Base-by-base conservation (phyloP, 148 eudicot genomes). In the Vaccinium myrtillus region DNA sequence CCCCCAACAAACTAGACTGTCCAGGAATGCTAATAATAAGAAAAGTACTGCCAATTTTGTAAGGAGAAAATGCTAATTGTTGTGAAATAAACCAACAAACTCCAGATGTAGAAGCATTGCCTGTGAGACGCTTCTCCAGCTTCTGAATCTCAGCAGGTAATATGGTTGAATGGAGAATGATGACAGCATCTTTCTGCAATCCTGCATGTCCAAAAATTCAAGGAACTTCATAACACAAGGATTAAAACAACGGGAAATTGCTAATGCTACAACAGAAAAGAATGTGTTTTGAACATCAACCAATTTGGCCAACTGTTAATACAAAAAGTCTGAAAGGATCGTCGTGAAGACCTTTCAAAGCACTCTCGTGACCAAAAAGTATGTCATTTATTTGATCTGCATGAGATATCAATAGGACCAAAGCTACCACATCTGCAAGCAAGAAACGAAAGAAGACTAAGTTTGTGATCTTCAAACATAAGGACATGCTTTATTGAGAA, bases 51-150 rank as follows among this genome's bases (percentile, higher is more conserved):
- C 14, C 25, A 65, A 36, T 7, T 56, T 80, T 16, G 36, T 54
- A 49, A 27, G 19, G n/a, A 19, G 6, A 32, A 71, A 39, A 82
- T 30, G 25, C 63, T 14, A 39, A 16, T 69, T 46, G 11, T 39
- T 32, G 21, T 19, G 12, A 18, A 74, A 11, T 14, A 27, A 81
- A 73, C 61, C 8, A 48, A 54, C 11, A 75, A 59, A 14, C 32
- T 32, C 8, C 75, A 84, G 79, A 50, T 61, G 36, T 77, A 23
- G 78, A 56, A 69, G 43, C 74, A 30, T 82, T 88, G 78, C 99
- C 99, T 89, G 91, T 84, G 67, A 96, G 91, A 86, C 67, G 87
- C 74, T 88, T 91, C 90, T 92, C 95, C 86, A 94, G 84, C 85
- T 89, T 91, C 90, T 94, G 94, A 77, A 96, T 90, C 69, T 91